These are phyloP conservation scores for Candida ovalis DNA, from an alignment of 805 yeast species.

Conservation along the genomic window DNA sequence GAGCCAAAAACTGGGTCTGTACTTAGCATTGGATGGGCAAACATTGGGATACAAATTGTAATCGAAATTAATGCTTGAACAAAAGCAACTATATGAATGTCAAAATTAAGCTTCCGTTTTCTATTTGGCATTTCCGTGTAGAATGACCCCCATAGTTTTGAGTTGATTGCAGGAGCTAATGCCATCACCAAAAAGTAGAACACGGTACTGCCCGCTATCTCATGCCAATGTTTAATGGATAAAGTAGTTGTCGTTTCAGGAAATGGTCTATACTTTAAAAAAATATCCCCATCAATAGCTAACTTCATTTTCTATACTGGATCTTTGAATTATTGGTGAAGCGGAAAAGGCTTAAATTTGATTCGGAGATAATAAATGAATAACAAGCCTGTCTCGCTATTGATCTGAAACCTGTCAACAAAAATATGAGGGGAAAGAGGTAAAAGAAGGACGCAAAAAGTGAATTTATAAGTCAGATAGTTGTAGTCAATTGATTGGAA, in stretches of 20 bases:
- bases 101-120: constrained; percentile 66
- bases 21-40: constrained; percentile 47
- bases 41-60: constrained; percentile 57
- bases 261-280: constrained; percentile 42
- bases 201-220: constrained; percentile 53
- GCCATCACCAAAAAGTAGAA: constrained; percentile 57
- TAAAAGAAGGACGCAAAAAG: too few relatives aligned
- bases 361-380: too few relatives aligned
- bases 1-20: constrained; percentile 60
- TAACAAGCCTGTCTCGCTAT: too few relatives aligned
- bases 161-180: constrained; percentile 50
- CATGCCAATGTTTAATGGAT: constrained; percentile 67
- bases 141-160: constrained; percentile 43
- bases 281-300: constrained; percentile 37
- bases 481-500: too few relatives aligned
- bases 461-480: too few relatives aligned
- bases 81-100: constrained; percentile 86
- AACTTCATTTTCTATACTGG: constrained; percentile 12
- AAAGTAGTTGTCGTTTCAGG: constrained; percentile 41
- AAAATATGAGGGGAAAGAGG: too few relatives aligned
- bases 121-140: constrained; percentile 45
- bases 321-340: too few relatives aligned
- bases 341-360: too few relatives aligned
- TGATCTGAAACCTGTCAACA: too few relatives aligned
- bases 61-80: constrained; percentile 74